phyloP scores from a whole-genome alignment of 2,329 filamentous ascomycete genomes.

The Aspergillus sp. region DNA sequence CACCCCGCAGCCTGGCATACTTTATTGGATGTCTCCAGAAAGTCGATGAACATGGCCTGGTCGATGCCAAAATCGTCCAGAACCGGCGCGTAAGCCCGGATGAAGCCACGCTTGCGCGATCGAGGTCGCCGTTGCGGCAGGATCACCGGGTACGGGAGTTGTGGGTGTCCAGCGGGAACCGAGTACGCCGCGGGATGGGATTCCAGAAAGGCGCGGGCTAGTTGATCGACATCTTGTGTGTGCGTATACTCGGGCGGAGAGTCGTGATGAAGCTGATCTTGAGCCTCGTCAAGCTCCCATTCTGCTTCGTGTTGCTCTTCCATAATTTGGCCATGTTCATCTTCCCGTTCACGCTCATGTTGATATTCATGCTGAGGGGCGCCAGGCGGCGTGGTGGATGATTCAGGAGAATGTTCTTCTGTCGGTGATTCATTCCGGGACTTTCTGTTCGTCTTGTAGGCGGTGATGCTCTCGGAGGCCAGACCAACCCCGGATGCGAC shows the following conservation, averaged over 20 bases:
- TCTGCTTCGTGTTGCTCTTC: slow-evolving; percentile 16
- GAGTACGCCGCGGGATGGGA: slow-evolving; percentile 15
- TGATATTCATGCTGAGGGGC: too few species aligned
- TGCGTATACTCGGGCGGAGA: neutral
- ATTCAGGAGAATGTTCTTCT: neutral
- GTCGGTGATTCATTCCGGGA: neutral
- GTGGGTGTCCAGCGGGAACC: neutral
- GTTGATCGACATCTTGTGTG: slow-evolving; percentile 4
- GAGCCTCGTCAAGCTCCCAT: slow-evolving; percentile 27
- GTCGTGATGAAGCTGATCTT: slow-evolving; percentile 16
- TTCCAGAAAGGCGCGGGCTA: slow-evolving; percentile 17
- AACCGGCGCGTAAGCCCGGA: slow-evolving; percentile 41
- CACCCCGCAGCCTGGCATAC: slow-evolving; percentile 40
- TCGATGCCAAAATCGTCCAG: slow-evolving; percentile 35
- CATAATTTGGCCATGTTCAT: neutral
- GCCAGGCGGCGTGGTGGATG: neutral
- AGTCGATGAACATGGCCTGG: slow-evolving; percentile 38
- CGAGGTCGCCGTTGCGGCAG: slow-evolving; percentile 41
- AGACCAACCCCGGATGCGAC: slow-evolving; percentile 28
- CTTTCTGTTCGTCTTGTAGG: slow-evolving; percentile 14
- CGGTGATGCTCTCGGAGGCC: slow-evolving; percentile 22
- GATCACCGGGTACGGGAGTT: slow-evolving; percentile 37
- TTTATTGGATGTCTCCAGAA: slow-evolving; percentile 37
- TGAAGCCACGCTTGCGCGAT: slow-evolving; percentile 37
- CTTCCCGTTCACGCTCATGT: too few species aligned